Evolutionary conservation across 495 filamentous ascomycete species (phyloP).

Genomic region (Aspergillus nanangensis): DNA sequence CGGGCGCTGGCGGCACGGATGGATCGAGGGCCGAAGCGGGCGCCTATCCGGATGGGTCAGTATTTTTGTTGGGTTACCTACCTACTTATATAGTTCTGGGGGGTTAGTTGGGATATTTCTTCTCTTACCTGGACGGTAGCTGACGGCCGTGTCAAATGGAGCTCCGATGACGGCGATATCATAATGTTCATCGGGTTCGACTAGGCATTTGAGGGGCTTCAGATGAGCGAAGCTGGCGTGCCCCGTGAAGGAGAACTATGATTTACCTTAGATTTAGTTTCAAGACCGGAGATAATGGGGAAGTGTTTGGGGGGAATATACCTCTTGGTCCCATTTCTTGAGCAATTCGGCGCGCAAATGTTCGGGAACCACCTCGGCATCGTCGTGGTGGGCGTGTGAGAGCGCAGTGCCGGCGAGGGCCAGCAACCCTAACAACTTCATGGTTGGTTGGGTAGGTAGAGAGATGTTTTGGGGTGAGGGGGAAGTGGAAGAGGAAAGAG

Average conservation of each 20-base stretch:
- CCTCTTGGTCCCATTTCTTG: slow-evolving; percentile 52
- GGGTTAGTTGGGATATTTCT: neutral
- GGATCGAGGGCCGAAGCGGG: slow-evolving; percentile 76
- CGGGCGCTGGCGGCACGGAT: slow-evolving; percentile 74
- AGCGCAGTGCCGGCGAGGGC: slow-evolving; percentile 32
- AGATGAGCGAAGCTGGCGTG: slow-evolving; percentile 80
- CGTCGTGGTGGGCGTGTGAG: slow-evolving; percentile 35
- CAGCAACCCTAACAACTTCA: slow-evolving; percentile 28
- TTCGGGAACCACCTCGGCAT: slow-evolving; percentile 35
- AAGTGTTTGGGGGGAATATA: slow-evolving; percentile 11
- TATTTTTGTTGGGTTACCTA: slow-evolving; percentile 21
- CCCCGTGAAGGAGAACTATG: slow-evolving; percentile 71
- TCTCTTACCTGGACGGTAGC: slow-evolving; percentile 65
- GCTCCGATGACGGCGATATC: slow-evolving; percentile 81
- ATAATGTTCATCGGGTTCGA: slow-evolving; percentile 58
- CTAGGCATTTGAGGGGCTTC: slow-evolving; percentile 67
- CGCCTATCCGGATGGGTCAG: slow-evolving; percentile 46
- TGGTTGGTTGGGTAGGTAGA: slow-evolving; percentile 9
- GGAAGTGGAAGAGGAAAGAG: slow-evolving; percentile 1
- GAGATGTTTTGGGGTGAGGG: neutral
- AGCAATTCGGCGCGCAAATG: slow-evolving; percentile 41
- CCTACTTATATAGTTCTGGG: neutral
- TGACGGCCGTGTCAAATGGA: slow-evolving; percentile 80
- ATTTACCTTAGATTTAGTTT: no score
- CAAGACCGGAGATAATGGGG: no score